These are phyloP conservation scores for Nelumbo lutea DNA, from an alignment of 164 flowering plant genomes.

Conservation along the genomic window DNA sequence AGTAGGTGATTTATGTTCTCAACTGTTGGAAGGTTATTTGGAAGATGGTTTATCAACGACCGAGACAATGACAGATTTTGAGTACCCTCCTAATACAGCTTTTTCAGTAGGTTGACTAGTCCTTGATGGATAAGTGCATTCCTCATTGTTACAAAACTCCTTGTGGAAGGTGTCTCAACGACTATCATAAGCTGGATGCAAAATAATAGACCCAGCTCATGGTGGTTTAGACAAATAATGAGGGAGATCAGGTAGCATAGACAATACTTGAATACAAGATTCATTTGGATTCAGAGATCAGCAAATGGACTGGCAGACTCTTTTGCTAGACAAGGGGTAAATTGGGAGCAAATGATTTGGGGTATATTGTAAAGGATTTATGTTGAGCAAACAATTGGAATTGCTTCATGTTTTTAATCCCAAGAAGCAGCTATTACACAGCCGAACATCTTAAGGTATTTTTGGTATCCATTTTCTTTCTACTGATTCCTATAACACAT, in stretches of 20 bases:
- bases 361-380: too few relatives aligned
- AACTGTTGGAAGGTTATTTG: slow-evolving; percentile 8
- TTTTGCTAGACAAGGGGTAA: too few relatives aligned
- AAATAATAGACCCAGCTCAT: too few relatives aligned
- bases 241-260: too few relatives aligned
- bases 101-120: slow-evolving; percentile 29
- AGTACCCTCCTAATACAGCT: slow-evolving; percentile 23
- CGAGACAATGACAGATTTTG: slow-evolving; percentile 13
- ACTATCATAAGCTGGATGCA: too few relatives aligned
- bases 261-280: too few relatives aligned
- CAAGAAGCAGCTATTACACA: not conserved
- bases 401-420: not conserved
- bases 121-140: not conserved
- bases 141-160: not conserved
- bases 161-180: too few relatives aligned
- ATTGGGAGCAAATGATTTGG: too few relatives aligned
- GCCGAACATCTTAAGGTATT: slow-evolving; percentile 6
- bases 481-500: not conserved
- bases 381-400: not conserved
- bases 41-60: slow-evolving; percentile 12
- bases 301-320: too few relatives aligned
- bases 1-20: slow-evolving; percentile 10
- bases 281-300: too few relatives aligned
- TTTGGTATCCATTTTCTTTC: not conserved
- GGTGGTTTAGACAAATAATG: too few relatives aligned